Evolutionary conservation across 441 rosid species (phyloP).

Genomic region (Erodium moschatum): DNA sequence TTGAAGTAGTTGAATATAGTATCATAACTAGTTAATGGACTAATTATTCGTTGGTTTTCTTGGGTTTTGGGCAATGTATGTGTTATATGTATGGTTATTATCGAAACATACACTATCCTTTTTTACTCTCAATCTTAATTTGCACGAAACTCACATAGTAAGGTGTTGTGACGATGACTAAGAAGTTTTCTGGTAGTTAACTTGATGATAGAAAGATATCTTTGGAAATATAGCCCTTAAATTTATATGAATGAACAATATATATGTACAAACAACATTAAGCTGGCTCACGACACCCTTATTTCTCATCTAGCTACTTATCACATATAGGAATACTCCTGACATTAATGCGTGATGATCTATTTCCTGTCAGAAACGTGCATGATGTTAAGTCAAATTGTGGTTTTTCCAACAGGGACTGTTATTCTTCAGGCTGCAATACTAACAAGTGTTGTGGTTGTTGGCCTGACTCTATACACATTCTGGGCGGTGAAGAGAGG

Average conservation of each 20-base stretch:
- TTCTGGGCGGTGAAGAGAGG: slow-evolving; percentile 44
- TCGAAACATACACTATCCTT: not conserved
- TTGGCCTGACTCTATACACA: slow-evolving; percentile 38
- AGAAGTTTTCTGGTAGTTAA: not conserved
- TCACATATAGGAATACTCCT: not conserved
- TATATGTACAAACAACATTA: not conserved
- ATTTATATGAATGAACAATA: not conserved
- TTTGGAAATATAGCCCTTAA: not conserved
- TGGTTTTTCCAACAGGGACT: slow-evolving; percentile 25
- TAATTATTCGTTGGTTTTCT: no score
- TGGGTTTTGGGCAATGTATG: no score
- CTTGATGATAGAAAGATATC: not conserved
- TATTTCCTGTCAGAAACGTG: not conserved
- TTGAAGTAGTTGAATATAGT: no score
- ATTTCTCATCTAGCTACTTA: not conserved
- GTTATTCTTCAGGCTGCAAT: slow-evolving; percentile 33
- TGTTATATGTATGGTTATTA: no score
- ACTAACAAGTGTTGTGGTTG: slow-evolving; percentile 29
- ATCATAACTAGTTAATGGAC: no score
- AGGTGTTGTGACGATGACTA: not conserved
- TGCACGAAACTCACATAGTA: not conserved
- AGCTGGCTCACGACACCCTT: not conserved
- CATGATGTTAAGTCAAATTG: not conserved
- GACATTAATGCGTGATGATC: not conserved
- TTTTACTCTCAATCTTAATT: not conserved